Base-by-base conservation (phyloP, 805 yeast species). In the Saccharomycopsis oosterbeekiorum region DNA sequence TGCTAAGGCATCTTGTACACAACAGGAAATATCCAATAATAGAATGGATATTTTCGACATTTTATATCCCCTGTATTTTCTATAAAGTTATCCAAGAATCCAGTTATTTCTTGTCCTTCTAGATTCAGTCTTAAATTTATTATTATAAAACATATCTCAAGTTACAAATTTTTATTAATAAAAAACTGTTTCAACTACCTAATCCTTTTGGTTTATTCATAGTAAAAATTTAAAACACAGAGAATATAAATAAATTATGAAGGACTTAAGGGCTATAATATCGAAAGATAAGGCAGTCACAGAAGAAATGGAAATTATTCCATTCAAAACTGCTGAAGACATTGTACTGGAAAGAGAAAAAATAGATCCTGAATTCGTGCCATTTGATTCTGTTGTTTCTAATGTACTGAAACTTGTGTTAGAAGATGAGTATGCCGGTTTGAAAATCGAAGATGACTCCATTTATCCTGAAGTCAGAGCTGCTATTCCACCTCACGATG, bases 381-480 rank as follows among this genome's bases (percentile, higher is more conserved):
- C 60, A 10, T 62, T 62, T 42, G 65, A 62, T 51, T 63, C 65
- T 14, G 63, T 62, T 8, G 56, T 62, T 17, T 62, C 63, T 10
- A 60, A 62, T 40, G 60, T 62, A 6, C 61, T 63, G 24, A 56
- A 56, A 53, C 43, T 58, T 34, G 65, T 64, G 8, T 43, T 64
- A 5, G 66, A 64, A 62, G 78, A 73, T 36, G 75, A 75, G 59
- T 75, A 76, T 57, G 76, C 75, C 19, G 70, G 74, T 40, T 64
- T 68, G 15, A 75, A 72, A 62, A 72, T 74, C 53, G 64, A 61
- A 29, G 64, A 63, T 57, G 64, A 70, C 60, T 73, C 76, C 17
- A 81, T 81, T 24, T 81, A 80, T 64, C 81, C 84, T 1, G 85
- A 82, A 67, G 86, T 82, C 56, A 76, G 86, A 71, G 80, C 84